These are phyloP conservation scores for Alternaria gaisen DNA, from an alignment of 2,329 filamentous ascomycete species.

Conservation along the genomic window DNA sequence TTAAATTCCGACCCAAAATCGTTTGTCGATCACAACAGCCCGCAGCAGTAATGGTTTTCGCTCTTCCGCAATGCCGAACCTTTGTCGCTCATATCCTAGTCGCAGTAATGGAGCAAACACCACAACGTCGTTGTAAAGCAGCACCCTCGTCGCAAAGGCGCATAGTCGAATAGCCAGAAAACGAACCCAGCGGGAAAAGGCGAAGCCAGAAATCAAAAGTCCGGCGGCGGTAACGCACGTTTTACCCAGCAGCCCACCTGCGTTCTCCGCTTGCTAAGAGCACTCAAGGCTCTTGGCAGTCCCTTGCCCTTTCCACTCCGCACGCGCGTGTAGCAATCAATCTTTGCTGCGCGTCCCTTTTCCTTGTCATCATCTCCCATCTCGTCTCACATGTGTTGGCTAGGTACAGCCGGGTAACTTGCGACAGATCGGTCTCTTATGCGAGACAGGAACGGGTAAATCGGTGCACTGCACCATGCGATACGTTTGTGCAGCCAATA, in stretches of 20 bases:
- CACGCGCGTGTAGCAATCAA: conserved; percentile 2
- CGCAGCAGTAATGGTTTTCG: background rate
- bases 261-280: conserved; percentile 19
- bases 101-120: background rate
- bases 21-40: background rate
- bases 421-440: background rate
- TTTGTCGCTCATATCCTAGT: background rate
- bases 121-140: conserved; percentile 6
- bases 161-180: background rate
- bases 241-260: conserved; percentile 12
- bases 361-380: conserved; percentile 1
- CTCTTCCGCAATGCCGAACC: conserved; percentile 1
- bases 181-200: background rate
- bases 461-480: background rate
- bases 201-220: conserved; percentile 4
- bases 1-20: background rate
- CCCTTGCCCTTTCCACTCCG: conserved; percentile 12
- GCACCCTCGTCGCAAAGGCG: conserved; percentile 3
- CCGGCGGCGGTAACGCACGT: background rate
- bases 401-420: conserved; percentile 1
- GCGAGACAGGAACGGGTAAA: conserved; percentile 2
- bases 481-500: background rate
- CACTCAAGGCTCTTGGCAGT: conserved; percentile 16
- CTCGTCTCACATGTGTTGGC: conserved; percentile 4
- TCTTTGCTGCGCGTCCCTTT: conserved; percentile 3